phyloP scores from a whole-genome alignment of 2,329 filamentous ascomycete genomes.

The Aspergillus spinulosporus region DNA sequence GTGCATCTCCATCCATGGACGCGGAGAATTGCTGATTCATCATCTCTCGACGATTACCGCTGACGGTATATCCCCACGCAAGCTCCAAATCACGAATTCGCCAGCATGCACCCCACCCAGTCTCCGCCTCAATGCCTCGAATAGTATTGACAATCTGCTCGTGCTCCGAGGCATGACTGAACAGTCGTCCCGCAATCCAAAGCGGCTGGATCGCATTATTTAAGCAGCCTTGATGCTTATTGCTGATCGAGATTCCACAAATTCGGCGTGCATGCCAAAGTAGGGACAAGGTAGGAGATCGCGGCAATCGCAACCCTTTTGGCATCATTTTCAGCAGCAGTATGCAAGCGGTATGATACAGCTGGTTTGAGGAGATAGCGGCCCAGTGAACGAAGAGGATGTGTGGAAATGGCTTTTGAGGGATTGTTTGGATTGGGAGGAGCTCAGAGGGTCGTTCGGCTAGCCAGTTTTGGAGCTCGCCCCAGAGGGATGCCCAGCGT shows the following conservation, averaged over 20 bases:
- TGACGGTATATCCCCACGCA: slow-evolving; percentile 30
- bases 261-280: slow-evolving; percentile 59
- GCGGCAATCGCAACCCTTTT: slow-evolving; percentile 28
- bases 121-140: slow-evolving; percentile 52
- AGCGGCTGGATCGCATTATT: slow-evolving; percentile 61
- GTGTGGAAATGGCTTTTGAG: slow-evolving; percentile 51
- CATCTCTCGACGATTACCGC: slow-evolving; percentile 15
- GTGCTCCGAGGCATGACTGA: slow-evolving; percentile 53
- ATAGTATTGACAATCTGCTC: slow-evolving; percentile 41
- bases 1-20: neutral
- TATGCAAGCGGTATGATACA: slow-evolving; percentile 59
- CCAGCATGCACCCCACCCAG: slow-evolving; percentile 57
- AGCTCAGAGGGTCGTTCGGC: slow-evolving; percentile 50
- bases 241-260: slow-evolving; percentile 58
- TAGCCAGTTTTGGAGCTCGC: slow-evolving; percentile 53
- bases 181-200: slow-evolving; percentile 56
- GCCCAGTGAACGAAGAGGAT: slow-evolving; percentile 57
- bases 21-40: slow-evolving; percentile 1
- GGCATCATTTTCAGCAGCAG: slow-evolving; percentile 52
- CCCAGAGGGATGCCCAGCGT: slow-evolving; percentile 53
- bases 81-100: slow-evolving; percentile 54
- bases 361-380: slow-evolving; percentile 58
- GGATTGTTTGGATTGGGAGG: slow-evolving; percentile 46
- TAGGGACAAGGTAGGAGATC: slow-evolving; percentile 37
- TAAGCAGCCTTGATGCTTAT: slow-evolving; percentile 56